Conservation (phyloP, 2,329 filamentous ascomycete genomes). For the Penicillium sp. region DNA sequence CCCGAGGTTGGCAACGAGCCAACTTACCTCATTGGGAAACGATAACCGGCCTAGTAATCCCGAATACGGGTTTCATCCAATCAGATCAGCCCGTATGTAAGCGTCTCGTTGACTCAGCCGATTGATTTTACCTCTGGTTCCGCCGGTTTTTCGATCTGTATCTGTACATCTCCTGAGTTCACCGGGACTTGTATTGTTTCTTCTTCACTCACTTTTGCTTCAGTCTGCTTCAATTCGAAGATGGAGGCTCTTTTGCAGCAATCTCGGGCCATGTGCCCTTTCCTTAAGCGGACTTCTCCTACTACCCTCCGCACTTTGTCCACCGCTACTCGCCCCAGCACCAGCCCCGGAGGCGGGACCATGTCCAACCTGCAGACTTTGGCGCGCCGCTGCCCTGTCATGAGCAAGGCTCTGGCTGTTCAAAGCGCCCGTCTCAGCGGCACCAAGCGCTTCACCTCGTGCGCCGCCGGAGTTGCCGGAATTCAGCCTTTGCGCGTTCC, state of each 20-base stretch:
- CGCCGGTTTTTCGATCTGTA: neutral
- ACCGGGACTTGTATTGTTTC: neutral
- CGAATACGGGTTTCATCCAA: neutral
- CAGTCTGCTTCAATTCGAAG: slow-evolving; percentile 10
- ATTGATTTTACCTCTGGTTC: slow-evolving; percentile 4
- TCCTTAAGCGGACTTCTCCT: slow-evolving; percentile 90
- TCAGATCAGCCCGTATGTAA: neutral
- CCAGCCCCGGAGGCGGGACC: slow-evolving; percentile 75
- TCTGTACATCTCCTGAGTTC: neutral
- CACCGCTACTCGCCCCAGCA: slow-evolving; percentile 62
- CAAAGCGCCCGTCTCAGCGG: slow-evolving; percentile 56
- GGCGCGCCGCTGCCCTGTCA: slow-evolving; percentile 92
- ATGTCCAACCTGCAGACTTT: slow-evolving; percentile 97
- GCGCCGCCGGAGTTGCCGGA: slow-evolving; percentile 31
- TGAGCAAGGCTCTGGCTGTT: slow-evolving; percentile 94
- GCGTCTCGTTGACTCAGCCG: slow-evolving; percentile 1
- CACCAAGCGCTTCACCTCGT: slow-evolving; percentile 41
- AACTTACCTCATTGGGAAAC: neutral
- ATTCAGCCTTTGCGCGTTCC: slow-evolving; percentile 50
- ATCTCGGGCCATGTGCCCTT: slow-evolving; percentile 95
- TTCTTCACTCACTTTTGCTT: neutral
- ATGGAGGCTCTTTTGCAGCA: slow-evolving; percentile 97
- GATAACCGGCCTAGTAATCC: neutral
- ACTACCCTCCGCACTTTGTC: slow-evolving; percentile 87
- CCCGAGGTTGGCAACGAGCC: neutral